These are phyloP conservation scores for Halenospora varia DNA, from an alignment of 495 filamentous ascomycete genomes.

Conservation along the genomic window DNA sequence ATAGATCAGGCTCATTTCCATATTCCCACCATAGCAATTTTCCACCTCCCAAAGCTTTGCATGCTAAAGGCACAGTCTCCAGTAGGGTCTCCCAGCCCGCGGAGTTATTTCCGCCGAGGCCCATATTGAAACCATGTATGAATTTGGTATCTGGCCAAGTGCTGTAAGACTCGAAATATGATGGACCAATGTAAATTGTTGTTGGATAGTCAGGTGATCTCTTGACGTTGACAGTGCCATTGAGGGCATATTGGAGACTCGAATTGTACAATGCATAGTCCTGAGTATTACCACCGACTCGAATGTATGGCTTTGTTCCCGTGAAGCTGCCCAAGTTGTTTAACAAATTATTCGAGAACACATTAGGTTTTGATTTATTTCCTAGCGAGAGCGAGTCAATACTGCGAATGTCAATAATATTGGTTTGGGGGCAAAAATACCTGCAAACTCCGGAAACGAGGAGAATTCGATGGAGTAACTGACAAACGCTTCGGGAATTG, in stretches of 20 bases:
- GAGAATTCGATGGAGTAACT: conserved; percentile 59
- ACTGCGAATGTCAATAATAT: neutral
- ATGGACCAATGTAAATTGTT: conserved; percentile 55
- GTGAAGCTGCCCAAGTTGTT: conserved; percentile 43
- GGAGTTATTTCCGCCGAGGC: conserved; percentile 49
- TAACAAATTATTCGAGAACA: conserved; percentile 53
- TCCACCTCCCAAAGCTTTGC: conserved; percentile 49
- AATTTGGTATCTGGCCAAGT: conserved; percentile 55
- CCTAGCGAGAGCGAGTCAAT: conserved; percentile 24
- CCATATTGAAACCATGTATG: conserved; percentile 60
- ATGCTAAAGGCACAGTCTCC: conserved; percentile 53
- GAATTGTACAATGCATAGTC: conserved; percentile 60
- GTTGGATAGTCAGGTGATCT: conserved; percentile 57
- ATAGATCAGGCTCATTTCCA: conserved; percentile 68
- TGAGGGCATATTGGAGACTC: conserved; percentile 44
- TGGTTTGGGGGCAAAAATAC: conserved; percentile 26
- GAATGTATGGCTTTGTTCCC: conserved; percentile 52
- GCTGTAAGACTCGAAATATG: conserved; percentile 62
- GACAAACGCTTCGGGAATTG: conserved; percentile 49
- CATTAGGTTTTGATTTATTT: conserved; percentile 48
- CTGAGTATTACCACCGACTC: conserved; percentile 60
- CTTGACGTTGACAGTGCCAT: conserved; percentile 46
- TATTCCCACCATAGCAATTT: conserved; percentile 54
- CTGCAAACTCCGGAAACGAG: conserved; percentile 60
- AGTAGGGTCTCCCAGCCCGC: conserved; percentile 47